These are phyloP conservation scores for Amaranthus palmeri DNA, from an alignment of 148 eudicot species.

Conservation along the genomic window DNA sequence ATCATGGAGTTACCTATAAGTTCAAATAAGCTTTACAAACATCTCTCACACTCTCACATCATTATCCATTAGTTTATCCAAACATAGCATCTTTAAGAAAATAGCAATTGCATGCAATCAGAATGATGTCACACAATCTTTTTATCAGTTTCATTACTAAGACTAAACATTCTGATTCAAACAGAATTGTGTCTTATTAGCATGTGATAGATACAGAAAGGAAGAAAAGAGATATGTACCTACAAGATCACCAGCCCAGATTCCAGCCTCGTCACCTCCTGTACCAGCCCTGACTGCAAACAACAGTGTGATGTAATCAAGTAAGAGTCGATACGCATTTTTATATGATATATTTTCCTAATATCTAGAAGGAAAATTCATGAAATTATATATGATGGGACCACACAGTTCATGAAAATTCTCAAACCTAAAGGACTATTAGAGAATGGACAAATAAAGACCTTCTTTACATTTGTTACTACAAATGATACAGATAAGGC, in stretches of 20 bases:
- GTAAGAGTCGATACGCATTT: background rate
- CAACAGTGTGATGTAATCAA: background rate
- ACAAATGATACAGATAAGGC: background rate
- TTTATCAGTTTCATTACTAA: background rate
- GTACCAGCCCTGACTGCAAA: slow-evolving; percentile 95
- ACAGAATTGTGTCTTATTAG: background rate
- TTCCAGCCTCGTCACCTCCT: slow-evolving; percentile 99
- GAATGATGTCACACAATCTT: background rate
- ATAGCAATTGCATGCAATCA: background rate
- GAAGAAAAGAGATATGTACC: slow-evolving; percentile 62
- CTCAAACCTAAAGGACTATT: background rate
- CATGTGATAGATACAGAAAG: background rate
- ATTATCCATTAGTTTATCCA: background rate
- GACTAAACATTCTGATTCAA: slow-evolving; percentile 1
- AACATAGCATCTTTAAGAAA: background rate
- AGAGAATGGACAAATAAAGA: background rate
- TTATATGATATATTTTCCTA: background rate
- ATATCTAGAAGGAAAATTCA: background rate
- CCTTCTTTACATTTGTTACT: background rate
- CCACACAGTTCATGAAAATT: background rate
- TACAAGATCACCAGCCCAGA: slow-evolving; percentile 99
- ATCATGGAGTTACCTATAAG: too few relatives aligned
- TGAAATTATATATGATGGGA: background rate
- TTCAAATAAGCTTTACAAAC: too few relatives aligned
- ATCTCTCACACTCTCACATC: background rate